A percentile compares a stretch with the other conserved stretches of the same genome.
Conservation (phyloP, 352 stramenopile genomes). For the Pilasporangium apinafurcum region DNA sequence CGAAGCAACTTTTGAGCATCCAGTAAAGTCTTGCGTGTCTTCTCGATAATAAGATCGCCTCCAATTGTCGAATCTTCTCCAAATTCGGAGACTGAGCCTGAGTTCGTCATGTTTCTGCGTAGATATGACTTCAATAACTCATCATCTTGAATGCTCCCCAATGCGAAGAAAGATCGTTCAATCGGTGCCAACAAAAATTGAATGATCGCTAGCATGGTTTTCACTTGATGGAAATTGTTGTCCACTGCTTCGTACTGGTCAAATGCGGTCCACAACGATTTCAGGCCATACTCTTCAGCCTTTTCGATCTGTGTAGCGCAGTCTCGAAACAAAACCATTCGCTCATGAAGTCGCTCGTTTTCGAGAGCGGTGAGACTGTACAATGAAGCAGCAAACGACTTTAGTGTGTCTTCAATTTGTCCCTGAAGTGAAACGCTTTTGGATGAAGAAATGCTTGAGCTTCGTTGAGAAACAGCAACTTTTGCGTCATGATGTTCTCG, state of each 20-base stretch:
- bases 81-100: neutral
- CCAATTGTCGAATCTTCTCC: neutral
- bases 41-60: slow-evolving; percentile 50
- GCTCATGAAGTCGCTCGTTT: slow-evolving; percentile 37
- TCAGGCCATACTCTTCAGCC: slow-evolving; percentile 39
- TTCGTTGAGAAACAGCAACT: no score
- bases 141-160: slow-evolving; percentile 64
- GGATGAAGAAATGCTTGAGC: no score
- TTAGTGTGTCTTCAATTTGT: slow-evolving; percentile 48
- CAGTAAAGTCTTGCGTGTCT: slow-evolving; percentile 48
- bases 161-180: slow-evolving; percentile 58
- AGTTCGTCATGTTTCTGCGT: slow-evolving; percentile 2
- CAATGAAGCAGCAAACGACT: slow-evolving; percentile 49
- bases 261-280: slow-evolving; percentile 58
- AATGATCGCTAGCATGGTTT: slow-evolving; percentile 65
- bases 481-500: slow-evolving; percentile 43
- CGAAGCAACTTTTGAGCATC: slow-evolving; percentile 66
- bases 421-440: slow-evolving; percentile 15
- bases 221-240: slow-evolving; percentile 67
- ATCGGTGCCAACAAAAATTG: slow-evolving; percentile 60
- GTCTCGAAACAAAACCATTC: slow-evolving; percentile 45
- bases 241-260: slow-evolving; percentile 69
- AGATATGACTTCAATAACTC: slow-evolving; percentile 37
- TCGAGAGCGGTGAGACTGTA: slow-evolving; percentile 62
- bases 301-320: slow-evolving; percentile 35